Conservation (phyloP, 371 early-diverging fungal species). For the Batkoa obscura region DNA sequence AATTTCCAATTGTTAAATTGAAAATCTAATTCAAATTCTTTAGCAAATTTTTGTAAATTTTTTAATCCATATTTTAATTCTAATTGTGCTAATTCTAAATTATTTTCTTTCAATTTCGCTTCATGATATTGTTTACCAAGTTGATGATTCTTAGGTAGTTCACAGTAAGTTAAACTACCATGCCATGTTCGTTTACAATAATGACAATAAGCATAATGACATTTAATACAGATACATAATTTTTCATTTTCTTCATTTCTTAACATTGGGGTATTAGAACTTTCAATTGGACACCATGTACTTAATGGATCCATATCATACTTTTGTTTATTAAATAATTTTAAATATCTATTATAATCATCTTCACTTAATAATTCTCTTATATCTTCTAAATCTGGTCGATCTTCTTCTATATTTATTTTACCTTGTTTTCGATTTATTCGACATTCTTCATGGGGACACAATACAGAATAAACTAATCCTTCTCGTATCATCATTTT, state of each 20-base stretch:
- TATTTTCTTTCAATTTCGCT: conserved; percentile 5
- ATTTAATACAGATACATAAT: conserved; percentile 9
- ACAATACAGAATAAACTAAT: conserved; percentile 7
- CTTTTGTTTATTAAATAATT: conserved; percentile 8
- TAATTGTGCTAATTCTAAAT: background rate
- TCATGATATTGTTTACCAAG: conserved; percentile 4
- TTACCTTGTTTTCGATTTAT: background rate
- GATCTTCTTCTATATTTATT: background rate
- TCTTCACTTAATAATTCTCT: conserved; percentile 6
- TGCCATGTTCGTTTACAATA: conserved; percentile 11
- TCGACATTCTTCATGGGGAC: conserved; percentile 10
- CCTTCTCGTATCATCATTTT: conserved; percentile 10
- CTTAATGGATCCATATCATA: conserved; percentile 9
- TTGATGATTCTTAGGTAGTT: background rate
- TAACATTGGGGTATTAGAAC: conserved; percentile 9
- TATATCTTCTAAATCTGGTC: conserved; percentile 4
- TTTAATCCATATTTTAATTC: conserved; percentile 10
- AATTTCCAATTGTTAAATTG: conserved; percentile 6
- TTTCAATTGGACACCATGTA: conserved; percentile 9
- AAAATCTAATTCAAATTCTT: background rate
- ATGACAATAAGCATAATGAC: conserved; percentile 11
- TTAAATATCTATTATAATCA: conserved; percentile 7
- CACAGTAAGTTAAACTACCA: conserved; percentile 3
- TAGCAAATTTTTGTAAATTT: conserved; percentile 7
- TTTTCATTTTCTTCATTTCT: conserved; percentile 7